Evolutionary conservation across 169 alveolate genomes (phyloP).

Genomic region (Plasmodium sp.): DNA sequence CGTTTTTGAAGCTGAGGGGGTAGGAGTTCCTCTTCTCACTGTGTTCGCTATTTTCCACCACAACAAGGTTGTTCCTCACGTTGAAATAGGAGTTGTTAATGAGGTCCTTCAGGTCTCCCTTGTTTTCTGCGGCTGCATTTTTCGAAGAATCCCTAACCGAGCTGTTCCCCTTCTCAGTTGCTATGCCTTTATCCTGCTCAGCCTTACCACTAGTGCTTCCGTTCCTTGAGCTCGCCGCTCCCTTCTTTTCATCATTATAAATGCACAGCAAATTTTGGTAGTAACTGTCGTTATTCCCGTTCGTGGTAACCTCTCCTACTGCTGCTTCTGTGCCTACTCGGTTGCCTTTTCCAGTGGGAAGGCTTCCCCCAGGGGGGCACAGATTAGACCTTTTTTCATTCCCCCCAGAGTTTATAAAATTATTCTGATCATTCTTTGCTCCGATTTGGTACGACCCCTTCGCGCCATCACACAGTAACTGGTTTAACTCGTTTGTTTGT

Average conservation of each 20-base stretch:
- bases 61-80: background rate
- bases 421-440: background rate
- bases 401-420: background rate
- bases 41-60: background rate
- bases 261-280: background rate
- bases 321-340: background rate
- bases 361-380: background rate
- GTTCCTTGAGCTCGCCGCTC: background rate
- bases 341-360: background rate
- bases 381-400: background rate
- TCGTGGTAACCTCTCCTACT: background rate
- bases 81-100: constrained; percentile 40
- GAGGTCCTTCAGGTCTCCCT: constrained; percentile 20
- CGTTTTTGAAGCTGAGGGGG: constrained; percentile 3
- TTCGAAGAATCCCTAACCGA: background rate
- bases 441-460: background rate
- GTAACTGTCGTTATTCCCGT: background rate
- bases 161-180: background rate
- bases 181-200: background rate
- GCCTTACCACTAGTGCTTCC: background rate
- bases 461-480: background rate
- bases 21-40: constrained; percentile 24
- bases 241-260: background rate
- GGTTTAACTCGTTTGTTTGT: background rate
- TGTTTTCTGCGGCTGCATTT: background rate